Conservation (phyloP, 2,329 filamentous ascomycete genomes). For the Sclerotinia glacialis region DNA sequence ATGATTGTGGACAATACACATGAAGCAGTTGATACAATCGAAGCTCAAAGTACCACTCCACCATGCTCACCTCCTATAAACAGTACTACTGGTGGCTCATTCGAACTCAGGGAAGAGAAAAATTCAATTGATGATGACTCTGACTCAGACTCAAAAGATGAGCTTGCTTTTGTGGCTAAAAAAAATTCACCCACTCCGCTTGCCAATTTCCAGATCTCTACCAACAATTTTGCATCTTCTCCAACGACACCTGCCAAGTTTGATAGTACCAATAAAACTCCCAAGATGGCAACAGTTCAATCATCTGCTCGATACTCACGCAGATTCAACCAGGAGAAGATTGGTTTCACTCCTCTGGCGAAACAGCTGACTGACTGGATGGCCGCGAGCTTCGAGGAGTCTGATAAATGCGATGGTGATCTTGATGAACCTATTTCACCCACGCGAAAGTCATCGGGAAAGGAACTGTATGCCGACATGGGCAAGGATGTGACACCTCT, state of each 20-base stretch:
- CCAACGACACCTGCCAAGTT: conserved; percentile 46
- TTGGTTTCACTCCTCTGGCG: conserved; percentile 64
- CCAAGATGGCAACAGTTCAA: conserved; percentile 25
- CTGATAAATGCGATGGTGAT: conserved; percentile 23
- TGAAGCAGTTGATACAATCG: conserved; percentile 22
- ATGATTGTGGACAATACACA: conserved; percentile 28
- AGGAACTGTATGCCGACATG: background rate
- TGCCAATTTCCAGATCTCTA: conserved; percentile 34
- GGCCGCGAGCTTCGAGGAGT: conserved; percentile 54
- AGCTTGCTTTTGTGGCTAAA: conserved; percentile 42
- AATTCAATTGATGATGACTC: conserved; percentile 47
- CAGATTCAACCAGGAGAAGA: conserved; percentile 32
- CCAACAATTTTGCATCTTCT: conserved; percentile 37
- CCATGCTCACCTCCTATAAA: conserved; percentile 29
- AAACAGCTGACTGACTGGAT: conserved; percentile 62
- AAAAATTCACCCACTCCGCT: conserved; percentile 33
- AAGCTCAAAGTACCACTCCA: conserved; percentile 30
- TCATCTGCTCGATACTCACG: conserved; percentile 1
- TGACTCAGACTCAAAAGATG: conserved; percentile 57
- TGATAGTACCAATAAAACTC: conserved; percentile 29
- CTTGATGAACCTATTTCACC: conserved; percentile 27
- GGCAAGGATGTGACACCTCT: conserved; percentile 1
- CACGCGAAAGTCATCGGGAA: background rate
- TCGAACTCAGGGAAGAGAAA: conserved; percentile 50
- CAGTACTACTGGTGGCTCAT: conserved; percentile 32